Conservation (phyloP, 2,329 filamentous ascomycete genomes). For the Sarocladium kiliense region DNA sequence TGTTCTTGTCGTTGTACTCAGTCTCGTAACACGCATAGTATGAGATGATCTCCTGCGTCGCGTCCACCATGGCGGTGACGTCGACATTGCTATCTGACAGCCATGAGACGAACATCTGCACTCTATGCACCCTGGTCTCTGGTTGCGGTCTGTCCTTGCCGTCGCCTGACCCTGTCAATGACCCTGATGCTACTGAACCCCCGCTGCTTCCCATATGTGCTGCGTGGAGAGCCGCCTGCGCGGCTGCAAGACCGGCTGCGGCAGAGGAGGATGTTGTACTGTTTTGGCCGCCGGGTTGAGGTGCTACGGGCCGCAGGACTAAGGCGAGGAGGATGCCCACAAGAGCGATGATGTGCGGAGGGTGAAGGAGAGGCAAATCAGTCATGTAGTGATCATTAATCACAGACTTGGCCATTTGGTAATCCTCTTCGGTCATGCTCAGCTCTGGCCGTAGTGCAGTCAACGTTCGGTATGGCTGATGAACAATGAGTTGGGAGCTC, state of each 20-base stretch:
- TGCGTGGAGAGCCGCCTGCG: constrained; percentile 43
- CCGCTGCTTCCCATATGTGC: constrained; percentile 27
- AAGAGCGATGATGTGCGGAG: constrained; percentile 84
- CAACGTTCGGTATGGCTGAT: constrained; percentile 84
- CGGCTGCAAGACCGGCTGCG: constrained; percentile 42
- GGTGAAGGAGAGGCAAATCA: constrained; percentile 77
- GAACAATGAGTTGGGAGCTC: constrained; percentile 81
- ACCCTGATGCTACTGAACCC: background rate
- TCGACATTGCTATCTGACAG: constrained; percentile 82
- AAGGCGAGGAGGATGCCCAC: constrained; percentile 80
- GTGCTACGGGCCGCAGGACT: constrained; percentile 61
- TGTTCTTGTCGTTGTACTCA: constrained; percentile 55
- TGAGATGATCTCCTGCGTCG: constrained; percentile 85
- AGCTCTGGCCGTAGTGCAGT: constrained; percentile 66
- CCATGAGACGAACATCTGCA: constrained; percentile 68
- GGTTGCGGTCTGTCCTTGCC: constrained; percentile 40
- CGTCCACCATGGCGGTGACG: constrained; percentile 79
- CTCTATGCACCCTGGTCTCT: constrained; percentile 56
- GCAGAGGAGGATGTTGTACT: constrained; percentile 18
- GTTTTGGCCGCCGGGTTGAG: constrained; percentile 21
- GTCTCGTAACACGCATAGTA: constrained; percentile 67
- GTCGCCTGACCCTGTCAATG: constrained; percentile 14
- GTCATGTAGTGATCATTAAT: constrained; percentile 93
- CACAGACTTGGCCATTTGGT: constrained; percentile 70
- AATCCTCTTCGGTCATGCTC: constrained; percentile 70